These are phyloP conservation scores for Phaeosphaeriaceae sp. DNA, from an alignment of 2,329 filamentous ascomycete species.

Conservation along the genomic window DNA sequence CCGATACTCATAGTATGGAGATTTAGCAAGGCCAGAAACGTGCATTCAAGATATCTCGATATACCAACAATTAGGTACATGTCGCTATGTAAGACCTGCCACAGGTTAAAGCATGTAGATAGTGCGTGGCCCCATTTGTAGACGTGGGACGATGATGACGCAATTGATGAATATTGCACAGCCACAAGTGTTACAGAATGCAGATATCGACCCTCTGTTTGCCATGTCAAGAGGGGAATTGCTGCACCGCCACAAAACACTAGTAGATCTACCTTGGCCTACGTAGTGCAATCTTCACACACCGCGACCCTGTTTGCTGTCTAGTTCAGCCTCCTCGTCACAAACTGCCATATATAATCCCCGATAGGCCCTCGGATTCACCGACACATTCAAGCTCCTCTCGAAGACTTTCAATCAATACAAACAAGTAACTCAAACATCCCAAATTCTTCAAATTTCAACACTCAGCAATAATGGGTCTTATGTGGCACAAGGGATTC, in stretches of 20 bases:
- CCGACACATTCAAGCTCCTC: conserved; percentile 9
- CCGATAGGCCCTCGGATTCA: neutral
- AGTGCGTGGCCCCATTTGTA: no score
- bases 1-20: neutral
- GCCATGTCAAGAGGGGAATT: no score
- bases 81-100: no score
- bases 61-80: no score
- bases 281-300: conserved; percentile 9
- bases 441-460: conserved; percentile 12
- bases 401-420: neutral
- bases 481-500: conserved; percentile 56
- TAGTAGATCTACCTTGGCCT: conserved; percentile 9
- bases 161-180: no score
- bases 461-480: conserved; percentile 46
- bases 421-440: neutral
- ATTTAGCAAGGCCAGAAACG: neutral
- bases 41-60: neutral
- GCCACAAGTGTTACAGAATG: no score
- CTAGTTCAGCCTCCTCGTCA: conserved; percentile 13
- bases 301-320: conserved; percentile 22
- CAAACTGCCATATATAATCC: conserved; percentile 17
- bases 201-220: no score
- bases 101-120: no score
- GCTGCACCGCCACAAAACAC: neutral
- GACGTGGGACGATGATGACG: no score